A percentile compares a stretch with the other conserved stretches of the same genome.
Conservation (phyloP, 768 basidiomycete genomes). For the Boletus sp. region DNA sequence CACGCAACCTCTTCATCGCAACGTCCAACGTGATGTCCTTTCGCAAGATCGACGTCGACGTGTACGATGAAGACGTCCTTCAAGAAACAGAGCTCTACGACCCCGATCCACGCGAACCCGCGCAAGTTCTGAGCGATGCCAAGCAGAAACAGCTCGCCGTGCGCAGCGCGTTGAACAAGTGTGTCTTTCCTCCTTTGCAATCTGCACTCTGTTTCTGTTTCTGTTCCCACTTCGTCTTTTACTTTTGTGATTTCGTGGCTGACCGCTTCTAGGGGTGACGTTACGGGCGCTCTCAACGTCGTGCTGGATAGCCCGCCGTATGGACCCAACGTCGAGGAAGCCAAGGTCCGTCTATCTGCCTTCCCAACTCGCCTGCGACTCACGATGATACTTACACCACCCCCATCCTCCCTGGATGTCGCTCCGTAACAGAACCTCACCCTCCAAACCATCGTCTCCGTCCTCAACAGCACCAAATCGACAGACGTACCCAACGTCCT, state of each 20-base stretch:
- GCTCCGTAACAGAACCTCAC: constrained; percentile 58
- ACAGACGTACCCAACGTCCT: constrained; percentile 80
- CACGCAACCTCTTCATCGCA: background rate
- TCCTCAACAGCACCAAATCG: constrained; percentile 92
- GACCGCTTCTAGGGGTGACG: constrained; percentile 61
- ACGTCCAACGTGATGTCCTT: constrained; percentile 54
- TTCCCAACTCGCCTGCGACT: constrained; percentile 1
- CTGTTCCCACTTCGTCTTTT: background rate
- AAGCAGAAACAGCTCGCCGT: constrained; percentile 74
- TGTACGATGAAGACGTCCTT: constrained; percentile 87
- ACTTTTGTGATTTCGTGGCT: background rate
- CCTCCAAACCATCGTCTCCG: constrained; percentile 76
- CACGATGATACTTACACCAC: too few species aligned
- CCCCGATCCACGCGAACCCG: constrained; percentile 77
- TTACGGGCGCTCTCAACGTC: constrained; percentile 63
- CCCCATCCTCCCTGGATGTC: background rate
- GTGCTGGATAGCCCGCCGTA: constrained; percentile 85
- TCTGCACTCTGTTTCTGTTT: background rate
- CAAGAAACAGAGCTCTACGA: constrained; percentile 85
- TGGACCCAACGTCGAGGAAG: constrained; percentile 82
- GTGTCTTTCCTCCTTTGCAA: constrained; percentile 23
- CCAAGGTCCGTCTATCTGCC: constrained; percentile 58
- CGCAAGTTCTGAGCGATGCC: constrained; percentile 70
- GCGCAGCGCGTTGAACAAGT: constrained; percentile 74
- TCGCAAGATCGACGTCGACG: constrained; percentile 93